Evolutionary conservation across 1,284 basidiomycete genomes (phyloP).

Genomic region (Melampsora abietis-canadensis): DNA sequence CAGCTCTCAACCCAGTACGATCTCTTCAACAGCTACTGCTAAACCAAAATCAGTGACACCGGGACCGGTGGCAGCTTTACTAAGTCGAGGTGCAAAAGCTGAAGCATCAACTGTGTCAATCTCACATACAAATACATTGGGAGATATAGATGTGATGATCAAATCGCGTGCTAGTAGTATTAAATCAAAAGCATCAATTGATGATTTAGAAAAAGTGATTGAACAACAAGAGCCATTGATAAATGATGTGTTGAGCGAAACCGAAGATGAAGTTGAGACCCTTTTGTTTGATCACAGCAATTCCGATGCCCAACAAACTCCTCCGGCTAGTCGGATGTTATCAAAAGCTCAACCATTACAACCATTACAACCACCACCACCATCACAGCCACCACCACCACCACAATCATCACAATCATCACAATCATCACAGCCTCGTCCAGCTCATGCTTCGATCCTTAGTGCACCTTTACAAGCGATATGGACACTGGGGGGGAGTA

Average conservation of each 20-base stretch:
- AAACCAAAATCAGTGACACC: slow-evolving; percentile 3
- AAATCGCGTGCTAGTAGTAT: slow-evolving; percentile 1
- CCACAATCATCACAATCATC: too few relatives aligned
- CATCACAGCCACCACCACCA: too few relatives aligned
- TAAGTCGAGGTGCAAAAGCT: not conserved
- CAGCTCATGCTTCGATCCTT: not conserved
- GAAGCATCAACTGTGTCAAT: not conserved
- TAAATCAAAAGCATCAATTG: not conserved
- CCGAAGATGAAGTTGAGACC: not conserved
- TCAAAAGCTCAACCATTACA: not conserved
- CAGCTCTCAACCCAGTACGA: not conserved
- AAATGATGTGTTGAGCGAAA: not conserved
- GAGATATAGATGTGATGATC: not conserved
- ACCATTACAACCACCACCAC: too few relatives aligned
- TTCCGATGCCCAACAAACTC: not conserved
- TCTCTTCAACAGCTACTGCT: not conserved
- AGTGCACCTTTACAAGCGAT: not conserved
- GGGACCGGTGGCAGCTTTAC: slow-evolving; percentile 1
- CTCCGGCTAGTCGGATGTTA: not conserved
- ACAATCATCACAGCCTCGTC: not conserved
- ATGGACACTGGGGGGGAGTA: not conserved
- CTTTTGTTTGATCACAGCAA: not conserved
- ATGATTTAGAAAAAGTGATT: not conserved
- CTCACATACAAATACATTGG: not conserved
- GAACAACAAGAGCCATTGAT: not conserved